Evolutionary conservation across 768 basidiomycete species (phyloP).

Genomic region (Harrya chromipes): DNA sequence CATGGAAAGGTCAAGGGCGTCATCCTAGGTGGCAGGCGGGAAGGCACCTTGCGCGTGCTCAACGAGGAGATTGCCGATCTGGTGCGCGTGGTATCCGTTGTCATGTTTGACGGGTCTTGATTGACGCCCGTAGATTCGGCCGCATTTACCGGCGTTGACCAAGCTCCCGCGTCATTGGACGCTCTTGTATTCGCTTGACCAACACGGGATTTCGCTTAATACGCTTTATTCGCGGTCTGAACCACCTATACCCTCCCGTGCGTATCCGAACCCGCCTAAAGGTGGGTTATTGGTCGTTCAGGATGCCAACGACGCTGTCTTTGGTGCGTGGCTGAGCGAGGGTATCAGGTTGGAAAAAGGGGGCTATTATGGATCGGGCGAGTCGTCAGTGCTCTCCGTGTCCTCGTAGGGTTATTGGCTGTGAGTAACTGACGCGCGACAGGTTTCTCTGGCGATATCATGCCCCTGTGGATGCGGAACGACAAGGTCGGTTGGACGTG

Average conservation of each 20-base stretch:
- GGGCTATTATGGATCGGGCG: constrained; percentile 85
- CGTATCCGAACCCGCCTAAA: constrained; percentile 27
- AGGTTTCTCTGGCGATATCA: constrained; percentile 79
- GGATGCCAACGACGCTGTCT: constrained; percentile 61
- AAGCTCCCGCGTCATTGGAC: constrained; percentile 72
- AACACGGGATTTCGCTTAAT: constrained; percentile 89
- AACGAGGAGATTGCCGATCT: constrained; percentile 51
- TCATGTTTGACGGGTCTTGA: neutral
- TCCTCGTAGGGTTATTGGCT: too few species aligned
- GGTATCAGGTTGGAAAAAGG: constrained; percentile 52
- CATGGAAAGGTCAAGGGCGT: constrained; percentile 41
- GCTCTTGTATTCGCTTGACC: constrained; percentile 87
- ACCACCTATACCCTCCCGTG: constrained; percentile 26
- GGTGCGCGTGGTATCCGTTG: constrained; percentile 48
- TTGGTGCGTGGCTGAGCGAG: constrained; percentile 85
- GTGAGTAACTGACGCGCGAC: neutral
- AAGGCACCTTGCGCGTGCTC: constrained; percentile 52
- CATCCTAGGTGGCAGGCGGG: constrained; percentile 53
- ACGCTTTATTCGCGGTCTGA: constrained; percentile 78
- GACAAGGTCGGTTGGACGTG: constrained; percentile 45
- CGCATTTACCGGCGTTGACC: constrained; percentile 68
- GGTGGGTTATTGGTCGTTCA: constrained; percentile 62
- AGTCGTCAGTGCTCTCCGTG: constrained; percentile 51
- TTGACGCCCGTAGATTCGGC: constrained; percentile 51
- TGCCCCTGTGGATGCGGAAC: constrained; percentile 16